These are phyloP conservation scores for Barnettozyma hawaiiensis DNA, from an alignment of 1,139 yeast genomes.

Conservation along the genomic window DNA sequence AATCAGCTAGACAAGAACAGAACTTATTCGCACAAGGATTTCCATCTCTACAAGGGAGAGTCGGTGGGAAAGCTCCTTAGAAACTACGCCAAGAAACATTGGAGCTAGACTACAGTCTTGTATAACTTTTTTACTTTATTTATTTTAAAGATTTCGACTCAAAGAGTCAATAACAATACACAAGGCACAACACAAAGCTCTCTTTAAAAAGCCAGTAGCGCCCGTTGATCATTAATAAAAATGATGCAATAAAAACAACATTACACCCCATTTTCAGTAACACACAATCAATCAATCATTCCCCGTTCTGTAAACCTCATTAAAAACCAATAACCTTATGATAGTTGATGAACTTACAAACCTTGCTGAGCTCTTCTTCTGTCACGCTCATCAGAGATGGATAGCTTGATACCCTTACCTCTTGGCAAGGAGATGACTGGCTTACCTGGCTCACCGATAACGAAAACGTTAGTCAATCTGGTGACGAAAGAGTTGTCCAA, in stretches of 20 bases:
- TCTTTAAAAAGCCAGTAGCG: neutral
- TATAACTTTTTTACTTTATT: constrained; percentile 8
- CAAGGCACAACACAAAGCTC: constrained; percentile 12
- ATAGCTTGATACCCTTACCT: constrained; percentile 99
- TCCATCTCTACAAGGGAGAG: constrained; percentile 43
- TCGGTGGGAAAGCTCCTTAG: constrained; percentile 47
- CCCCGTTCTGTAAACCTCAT: constrained; percentile 8
- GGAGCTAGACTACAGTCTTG: constrained; percentile 34
- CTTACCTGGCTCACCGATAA: constrained; percentile 97
- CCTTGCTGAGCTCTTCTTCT: constrained; percentile 78
- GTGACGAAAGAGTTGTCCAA: constrained; percentile 98
- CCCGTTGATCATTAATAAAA: constrained; percentile 88
- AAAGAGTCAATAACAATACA: constrained; percentile 37
- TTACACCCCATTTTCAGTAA: constrained; percentile 38
- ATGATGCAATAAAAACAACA: constrained; percentile 84
- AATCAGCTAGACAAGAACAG: constrained; percentile 26
- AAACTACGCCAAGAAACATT: constrained; percentile 32
- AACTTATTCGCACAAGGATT: constrained; percentile 26
- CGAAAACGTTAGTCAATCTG: constrained; percentile 94
- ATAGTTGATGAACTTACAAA: constrained; percentile 15
- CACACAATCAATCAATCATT: constrained; percentile 1
- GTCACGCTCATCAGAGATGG: constrained; percentile 99
- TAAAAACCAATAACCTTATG: constrained; percentile 7
- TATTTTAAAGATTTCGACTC: constrained; percentile 46
- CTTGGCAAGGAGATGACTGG: constrained; percentile 97